A percentile compares a stretch with the other conserved stretches of the same genome.
phyloP scores from a whole-genome alignment of 495 filamentous ascomycete genomes.

The Aspergillus homomorphus region DNA sequence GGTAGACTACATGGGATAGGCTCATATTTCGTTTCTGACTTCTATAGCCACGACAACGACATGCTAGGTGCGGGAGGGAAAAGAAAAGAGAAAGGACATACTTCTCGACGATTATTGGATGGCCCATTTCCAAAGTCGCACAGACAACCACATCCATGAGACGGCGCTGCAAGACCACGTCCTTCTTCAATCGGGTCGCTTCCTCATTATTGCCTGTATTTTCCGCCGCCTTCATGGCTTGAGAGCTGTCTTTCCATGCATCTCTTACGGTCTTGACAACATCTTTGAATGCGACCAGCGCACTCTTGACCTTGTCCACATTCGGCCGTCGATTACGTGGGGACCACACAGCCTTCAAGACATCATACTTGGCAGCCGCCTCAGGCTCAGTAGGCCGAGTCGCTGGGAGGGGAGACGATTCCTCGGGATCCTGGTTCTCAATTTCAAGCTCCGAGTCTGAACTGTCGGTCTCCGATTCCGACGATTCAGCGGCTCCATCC shows the following conservation, averaged over 20 bases:
- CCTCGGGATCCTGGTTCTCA: conserved; percentile 43
- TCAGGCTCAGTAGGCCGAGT: conserved; percentile 48
- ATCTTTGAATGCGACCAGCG: conserved; percentile 57
- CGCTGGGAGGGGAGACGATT: conserved; percentile 53
- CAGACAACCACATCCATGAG: conserved; percentile 58
- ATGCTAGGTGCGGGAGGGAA: conserved; percentile 19
- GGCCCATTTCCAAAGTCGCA: conserved; percentile 58
- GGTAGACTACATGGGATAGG: conserved; percentile 34
- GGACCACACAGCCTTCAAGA: conserved; percentile 63
- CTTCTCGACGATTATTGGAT: conserved; percentile 63
- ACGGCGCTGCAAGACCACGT: conserved; percentile 56
- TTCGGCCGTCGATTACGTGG: conserved; percentile 47
- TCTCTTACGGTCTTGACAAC: conserved; percentile 61
- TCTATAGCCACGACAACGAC: conserved; percentile 33
- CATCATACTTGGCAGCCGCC: conserved; percentile 59
- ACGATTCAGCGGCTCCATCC: conserved; percentile 32
- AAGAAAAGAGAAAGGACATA: conserved; percentile 41
- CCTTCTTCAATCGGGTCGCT: conserved; percentile 36
- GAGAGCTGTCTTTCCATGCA: conserved; percentile 57
- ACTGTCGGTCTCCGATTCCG: conserved; percentile 48
- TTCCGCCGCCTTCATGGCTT: conserved; percentile 56
- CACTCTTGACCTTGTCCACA: conserved; percentile 47
- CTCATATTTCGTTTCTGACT: conserved; percentile 35
- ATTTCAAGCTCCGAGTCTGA: conserved; percentile 52
- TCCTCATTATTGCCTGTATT: conserved; percentile 46